phyloP scores from a whole-genome alignment of 495 filamentous ascomycete genomes.

The Opeltia flavorubescens region DNA sequence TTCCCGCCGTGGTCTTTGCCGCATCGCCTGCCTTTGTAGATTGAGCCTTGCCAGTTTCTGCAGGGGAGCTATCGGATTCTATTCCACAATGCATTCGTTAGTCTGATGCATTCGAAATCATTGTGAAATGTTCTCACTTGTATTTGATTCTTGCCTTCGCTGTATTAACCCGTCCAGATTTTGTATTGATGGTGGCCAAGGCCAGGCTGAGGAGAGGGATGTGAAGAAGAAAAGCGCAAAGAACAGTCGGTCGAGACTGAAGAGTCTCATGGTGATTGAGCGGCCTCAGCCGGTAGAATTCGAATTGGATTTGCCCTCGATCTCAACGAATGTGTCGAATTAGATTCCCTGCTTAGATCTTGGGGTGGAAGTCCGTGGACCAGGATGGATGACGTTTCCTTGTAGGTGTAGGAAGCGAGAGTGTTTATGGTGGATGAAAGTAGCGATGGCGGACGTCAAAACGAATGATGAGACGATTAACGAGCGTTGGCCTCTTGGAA shows the following conservation, averaged over 20 bases:
- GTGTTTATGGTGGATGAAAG: not conserved
- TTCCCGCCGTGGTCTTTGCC: not conserved
- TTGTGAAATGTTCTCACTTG: constrained; percentile 9
- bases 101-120: not conserved
- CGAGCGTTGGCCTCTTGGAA: not conserved
- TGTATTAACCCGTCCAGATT: constrained; percentile 13
- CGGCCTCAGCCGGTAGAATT: not conserved
- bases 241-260: not conserved
- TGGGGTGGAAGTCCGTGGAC: too few relatives aligned
- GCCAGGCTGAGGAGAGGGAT: constrained; percentile 35
- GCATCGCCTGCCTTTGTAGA: constrained; percentile 6
- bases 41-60: constrained; percentile 3
- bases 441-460: not conserved
- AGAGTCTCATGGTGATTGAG: not conserved
- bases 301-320: too few relatives aligned
- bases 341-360: too few relatives aligned
- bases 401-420: too few relatives aligned
- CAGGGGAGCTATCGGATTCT: constrained; percentile 5
- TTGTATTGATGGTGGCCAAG: constrained; percentile 26
- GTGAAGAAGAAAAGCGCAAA: constrained; percentile 29
- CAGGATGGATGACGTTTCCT: too few relatives aligned
- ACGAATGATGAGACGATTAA: not conserved
- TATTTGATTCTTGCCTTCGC: constrained; percentile 13
- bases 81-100: too few relatives aligned
- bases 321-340: not conserved